phyloP scores from a whole-genome alignment of 164 flowering plant species.

The Berberis thunbergii region DNA sequence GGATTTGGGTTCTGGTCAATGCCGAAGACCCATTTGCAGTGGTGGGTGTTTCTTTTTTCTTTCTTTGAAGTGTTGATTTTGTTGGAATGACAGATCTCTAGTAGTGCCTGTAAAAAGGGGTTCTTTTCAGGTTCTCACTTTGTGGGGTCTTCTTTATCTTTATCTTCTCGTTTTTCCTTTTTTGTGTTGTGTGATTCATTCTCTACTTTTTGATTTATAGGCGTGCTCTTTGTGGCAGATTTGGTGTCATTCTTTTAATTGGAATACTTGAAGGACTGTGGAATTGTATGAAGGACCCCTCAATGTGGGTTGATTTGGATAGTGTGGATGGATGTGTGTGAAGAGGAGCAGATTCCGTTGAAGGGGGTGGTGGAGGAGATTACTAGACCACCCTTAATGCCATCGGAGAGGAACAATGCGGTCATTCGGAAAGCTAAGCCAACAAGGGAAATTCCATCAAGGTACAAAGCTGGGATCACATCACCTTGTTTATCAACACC shows the following conservation, averaged over 20 bases:
- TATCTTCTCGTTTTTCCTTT: slow-evolving; percentile 6
- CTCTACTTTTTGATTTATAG: background rate
- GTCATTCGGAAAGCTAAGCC: slow-evolving; percentile 22
- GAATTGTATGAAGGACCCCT: slow-evolving; percentile 4
- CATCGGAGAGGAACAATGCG: slow-evolving; percentile 43
- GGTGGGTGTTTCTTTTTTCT: too few species aligned
- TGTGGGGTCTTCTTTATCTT: background rate
- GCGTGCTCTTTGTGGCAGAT: slow-evolving; percentile 35
- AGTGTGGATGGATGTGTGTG: slow-evolving; percentile 73
- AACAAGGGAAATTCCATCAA: slow-evolving; percentile 46
- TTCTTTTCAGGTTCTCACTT: background rate
- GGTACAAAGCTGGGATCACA: slow-evolving; percentile 36
- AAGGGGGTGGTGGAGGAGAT: slow-evolving; percentile 36
- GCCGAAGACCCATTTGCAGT: too few species aligned
- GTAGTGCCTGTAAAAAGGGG: too few species aligned
- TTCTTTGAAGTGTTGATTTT: too few species aligned
- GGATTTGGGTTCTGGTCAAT: too few species aligned
- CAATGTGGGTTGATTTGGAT: slow-evolving; percentile 24
- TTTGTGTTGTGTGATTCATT: slow-evolving; percentile 10
- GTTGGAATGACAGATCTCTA: too few species aligned
- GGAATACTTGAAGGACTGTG: slow-evolving; percentile 14
- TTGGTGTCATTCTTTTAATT: slow-evolving; percentile 21
- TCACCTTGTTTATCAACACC: slow-evolving; percentile 41
- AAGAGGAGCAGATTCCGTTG: slow-evolving; percentile 29
- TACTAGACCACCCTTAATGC: slow-evolving; percentile 44